Evolutionary conservation across 768 basidiomycete genomes (phyloP).

Genomic region (Glaciozyma martinii): DNA sequence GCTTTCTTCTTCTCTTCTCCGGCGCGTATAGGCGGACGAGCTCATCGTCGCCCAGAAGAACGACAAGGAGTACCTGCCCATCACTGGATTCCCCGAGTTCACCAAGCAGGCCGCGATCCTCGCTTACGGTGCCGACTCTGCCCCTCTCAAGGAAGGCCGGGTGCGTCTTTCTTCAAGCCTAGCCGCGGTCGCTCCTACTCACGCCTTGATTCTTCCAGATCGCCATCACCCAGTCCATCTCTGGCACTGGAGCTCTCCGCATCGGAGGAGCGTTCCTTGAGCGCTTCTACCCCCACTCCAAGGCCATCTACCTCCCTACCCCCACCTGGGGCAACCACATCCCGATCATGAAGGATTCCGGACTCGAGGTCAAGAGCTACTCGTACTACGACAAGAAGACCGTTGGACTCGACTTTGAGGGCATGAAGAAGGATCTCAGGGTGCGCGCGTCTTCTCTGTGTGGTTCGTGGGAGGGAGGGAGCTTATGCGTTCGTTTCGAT

Average conservation of each 20-base stretch:
- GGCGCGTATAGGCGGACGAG: slow-evolving; percentile 54
- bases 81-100: slow-evolving; percentile 76
- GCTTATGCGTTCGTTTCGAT: background rate
- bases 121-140: slow-evolving; percentile 64
- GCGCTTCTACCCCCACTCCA: slow-evolving; percentile 63
- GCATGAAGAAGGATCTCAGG: slow-evolving; percentile 47
- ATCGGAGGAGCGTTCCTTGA: slow-evolving; percentile 79
- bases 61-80: slow-evolving; percentile 89
- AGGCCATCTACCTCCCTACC: slow-evolving; percentile 72
- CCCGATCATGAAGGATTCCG: slow-evolving; percentile 82
- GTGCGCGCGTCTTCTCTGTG: background rate
- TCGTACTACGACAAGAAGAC: slow-evolving; percentile 90
- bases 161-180: slow-evolving; percentile 44
- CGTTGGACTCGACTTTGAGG: slow-evolving; percentile 70
- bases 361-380: slow-evolving; percentile 75
- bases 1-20: background rate
- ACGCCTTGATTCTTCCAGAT: slow-evolving; percentile 35
- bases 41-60: slow-evolving; percentile 59
- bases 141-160: slow-evolving; percentile 60
- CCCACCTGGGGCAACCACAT: slow-evolving; percentile 95
- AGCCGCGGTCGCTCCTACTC: background rate
- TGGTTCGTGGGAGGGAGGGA: background rate
- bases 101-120: slow-evolving; percentile 71
- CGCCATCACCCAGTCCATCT: slow-evolving; percentile 71
- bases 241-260: slow-evolving; percentile 93